phyloP scores from a whole-genome alignment of 768 basidiomycete genomes.

The Lanmaoa rubissima region DNA sequence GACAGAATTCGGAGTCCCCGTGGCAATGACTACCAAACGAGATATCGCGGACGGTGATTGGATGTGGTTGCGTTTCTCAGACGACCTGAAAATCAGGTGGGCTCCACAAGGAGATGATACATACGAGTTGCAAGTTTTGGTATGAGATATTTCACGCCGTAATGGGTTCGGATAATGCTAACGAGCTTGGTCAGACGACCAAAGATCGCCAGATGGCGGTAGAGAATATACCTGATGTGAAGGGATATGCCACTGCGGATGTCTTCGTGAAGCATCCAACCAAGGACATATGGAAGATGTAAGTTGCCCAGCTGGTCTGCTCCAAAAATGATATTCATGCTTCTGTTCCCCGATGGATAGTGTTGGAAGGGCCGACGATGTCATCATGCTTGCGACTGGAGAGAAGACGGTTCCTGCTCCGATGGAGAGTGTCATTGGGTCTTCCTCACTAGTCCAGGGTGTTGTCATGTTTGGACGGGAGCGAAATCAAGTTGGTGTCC shows the following conservation, averaged over 20 bases:
- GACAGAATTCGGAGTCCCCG: constrained; percentile 28
- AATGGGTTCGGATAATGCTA: not conserved
- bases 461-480: constrained; percentile 36
- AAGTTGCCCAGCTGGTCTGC: not conserved
- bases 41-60: constrained; percentile 28
- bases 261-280: constrained; percentile 45
- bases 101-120: constrained; percentile 32
- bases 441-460: constrained; percentile 20
- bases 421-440: constrained; percentile 29
- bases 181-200: not conserved
- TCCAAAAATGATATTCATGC: not conserved
- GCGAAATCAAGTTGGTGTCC: constrained; percentile 32
- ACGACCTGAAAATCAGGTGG: constrained; percentile 26
- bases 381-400: constrained; percentile 27
- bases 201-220: constrained; percentile 7
- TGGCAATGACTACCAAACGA: not conserved
- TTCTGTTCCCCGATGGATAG: not conserved
- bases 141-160: constrained; percentile 7
- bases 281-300: constrained; percentile 39
- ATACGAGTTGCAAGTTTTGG: constrained; percentile 40
- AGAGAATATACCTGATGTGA: constrained; percentile 38
- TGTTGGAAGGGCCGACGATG: constrained; percentile 38
- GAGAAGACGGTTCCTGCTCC: constrained; percentile 26
- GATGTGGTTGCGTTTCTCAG: constrained; percentile 35
- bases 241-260: constrained; percentile 44